These are phyloP conservation scores for Clonostachys rosea DNA, from an alignment of 2,329 filamentous ascomycete genomes.

Conservation along the genomic window DNA sequence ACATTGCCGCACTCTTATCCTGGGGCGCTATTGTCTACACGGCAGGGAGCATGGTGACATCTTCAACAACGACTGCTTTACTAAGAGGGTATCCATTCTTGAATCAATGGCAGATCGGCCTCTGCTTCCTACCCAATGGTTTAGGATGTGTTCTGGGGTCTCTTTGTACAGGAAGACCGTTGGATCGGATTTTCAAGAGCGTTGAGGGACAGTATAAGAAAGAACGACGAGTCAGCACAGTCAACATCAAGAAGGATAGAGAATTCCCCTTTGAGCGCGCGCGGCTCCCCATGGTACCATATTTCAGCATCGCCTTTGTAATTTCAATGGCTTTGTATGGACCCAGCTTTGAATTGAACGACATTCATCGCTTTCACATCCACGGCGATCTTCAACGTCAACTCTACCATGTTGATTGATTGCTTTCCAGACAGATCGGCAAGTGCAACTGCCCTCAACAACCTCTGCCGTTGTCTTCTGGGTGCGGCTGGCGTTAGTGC, in stretches of 20 bases:
- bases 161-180: conserved; percentile 29
- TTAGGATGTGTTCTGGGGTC: conserved; percentile 24
- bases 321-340: conserved; percentile 27
- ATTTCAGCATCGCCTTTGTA: conserved; percentile 28
- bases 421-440: conserved; percentile 20
- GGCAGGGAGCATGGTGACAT: conserved; percentile 41
- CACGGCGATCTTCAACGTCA: conserved; percentile 27
- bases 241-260: conserved; percentile 8
- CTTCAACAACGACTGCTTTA: conserved; percentile 27
- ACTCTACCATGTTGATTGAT: conserved; percentile 23
- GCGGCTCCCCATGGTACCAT: conserved; percentile 30
- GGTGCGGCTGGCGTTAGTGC: conserved; percentile 17
- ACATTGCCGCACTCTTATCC: conserved; percentile 33
- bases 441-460: conserved; percentile 24
- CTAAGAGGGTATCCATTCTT: conserved; percentile 20
- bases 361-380: conserved; percentile 17
- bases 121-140: conserved; percentile 17
- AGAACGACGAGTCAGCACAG: conserved; percentile 7
- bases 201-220: conserved; percentile 16
- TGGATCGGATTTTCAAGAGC: conserved; percentile 28
- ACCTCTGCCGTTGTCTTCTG: conserved; percentile 19
- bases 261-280: conserved; percentile 37
- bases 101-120: conserved; percentile 12
- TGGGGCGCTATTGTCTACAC: conserved; percentile 30
- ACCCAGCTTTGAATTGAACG: conserved; percentile 7